Base-by-base conservation (phyloP, 352 stramenopile species). In the Paralagenidium karlingii region DNA sequence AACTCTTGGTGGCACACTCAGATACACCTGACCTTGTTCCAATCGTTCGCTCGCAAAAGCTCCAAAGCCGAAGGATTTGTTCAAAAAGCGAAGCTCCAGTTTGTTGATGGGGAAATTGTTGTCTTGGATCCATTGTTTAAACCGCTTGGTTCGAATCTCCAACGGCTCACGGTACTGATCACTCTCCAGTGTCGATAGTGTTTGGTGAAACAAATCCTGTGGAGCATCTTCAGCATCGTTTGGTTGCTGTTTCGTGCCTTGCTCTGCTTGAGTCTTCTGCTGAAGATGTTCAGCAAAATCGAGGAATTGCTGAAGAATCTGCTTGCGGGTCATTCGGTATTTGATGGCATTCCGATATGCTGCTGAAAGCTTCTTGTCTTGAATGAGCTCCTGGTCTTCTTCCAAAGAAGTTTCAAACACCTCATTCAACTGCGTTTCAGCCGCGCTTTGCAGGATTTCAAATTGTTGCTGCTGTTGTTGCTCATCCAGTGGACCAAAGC, bases 41-140 rank as follows among this genome's bases (percentile, higher is more conserved):
- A 96, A 47, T 4, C 48, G 9, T 27, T 81, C 73, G 8, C 56
- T 60, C 22, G 74, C 68, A 29, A 92, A 68, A 1, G 71, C 58
- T 7, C 79, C 79, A 25, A 74, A 85, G 10, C 82, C 68, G 30
- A 90, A 55, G 2, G 36, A 38, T 11, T 63, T 45, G 12, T 34
- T 64, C 3, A 82, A 38, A 36, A 73, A 85, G 7, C 51, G 51
- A 16, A 85, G 53, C 42, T 70, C 47, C 6, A 89, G 34, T 36
- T 81, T 55, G 36, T 84, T 77, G 24, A 69, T 31, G 0, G 62
- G 55, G n/a, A 77, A 58, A 4, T 40, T 4, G 12, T 58, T 26
- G 10, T 18, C 11, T 5, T 38, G 20, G 28, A 89, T 58, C 67
- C 64, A 89, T 15, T 36, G 24, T 33, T 70, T 43, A 20, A 89